Percentiles rank a stretch among this genome's conserved stretches.
phyloP scores from a whole-genome alignment of 2,329 filamentous ascomycete species.

The Zymoseptoria crescenta region DNA sequence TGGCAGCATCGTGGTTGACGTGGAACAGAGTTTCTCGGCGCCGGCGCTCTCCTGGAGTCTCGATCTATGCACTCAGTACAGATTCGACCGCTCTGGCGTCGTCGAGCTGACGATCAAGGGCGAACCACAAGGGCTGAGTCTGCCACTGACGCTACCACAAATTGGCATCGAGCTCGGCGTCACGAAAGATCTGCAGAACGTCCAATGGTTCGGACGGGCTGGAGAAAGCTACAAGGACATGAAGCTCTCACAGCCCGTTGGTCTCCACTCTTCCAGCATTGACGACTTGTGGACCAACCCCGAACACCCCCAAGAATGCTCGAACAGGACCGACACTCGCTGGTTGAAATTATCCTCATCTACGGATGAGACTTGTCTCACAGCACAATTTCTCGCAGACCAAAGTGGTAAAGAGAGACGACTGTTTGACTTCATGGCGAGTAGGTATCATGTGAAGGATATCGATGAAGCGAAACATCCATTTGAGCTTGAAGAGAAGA shows the following conservation, averaged over 20 bases:
- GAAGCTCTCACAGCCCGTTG: conserved; percentile 50
- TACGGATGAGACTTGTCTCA: conserved; percentile 7
- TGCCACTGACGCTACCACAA: conserved; percentile 51
- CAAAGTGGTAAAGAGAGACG: conserved; percentile 3
- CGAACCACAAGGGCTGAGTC: conserved; percentile 33
- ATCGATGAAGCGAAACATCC: conserved; percentile 56
- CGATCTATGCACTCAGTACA: conserved; percentile 42
- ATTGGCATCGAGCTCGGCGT: conserved; percentile 54
- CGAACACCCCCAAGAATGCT: conserved; percentile 61
- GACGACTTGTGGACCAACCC: conserved; percentile 50
- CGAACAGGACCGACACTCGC: conserved; percentile 53
- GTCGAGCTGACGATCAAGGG: conserved; percentile 40
- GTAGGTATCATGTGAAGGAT: conserved; percentile 45
- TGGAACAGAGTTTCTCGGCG: conserved; percentile 37
- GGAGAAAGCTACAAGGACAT: conserved; percentile 61
- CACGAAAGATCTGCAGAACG: conserved; percentile 38
- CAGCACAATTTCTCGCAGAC: conserved; percentile 26
- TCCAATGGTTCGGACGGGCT: conserved; percentile 56
- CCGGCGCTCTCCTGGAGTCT: conserved; percentile 55
- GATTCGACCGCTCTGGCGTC: conserved; percentile 39
- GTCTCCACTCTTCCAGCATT: conserved; percentile 30
- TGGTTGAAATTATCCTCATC: conserved; percentile 42
- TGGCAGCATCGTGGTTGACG: conserved; percentile 7
- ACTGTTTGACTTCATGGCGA: conserved; percentile 45
- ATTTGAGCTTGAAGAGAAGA: conserved; percentile 46